Percentiles rank a stretch among this genome's conserved stretches.
phyloP scores from a whole-genome alignment of 208 protist species.

The Acanthamoeba lugdunensis region DNA sequence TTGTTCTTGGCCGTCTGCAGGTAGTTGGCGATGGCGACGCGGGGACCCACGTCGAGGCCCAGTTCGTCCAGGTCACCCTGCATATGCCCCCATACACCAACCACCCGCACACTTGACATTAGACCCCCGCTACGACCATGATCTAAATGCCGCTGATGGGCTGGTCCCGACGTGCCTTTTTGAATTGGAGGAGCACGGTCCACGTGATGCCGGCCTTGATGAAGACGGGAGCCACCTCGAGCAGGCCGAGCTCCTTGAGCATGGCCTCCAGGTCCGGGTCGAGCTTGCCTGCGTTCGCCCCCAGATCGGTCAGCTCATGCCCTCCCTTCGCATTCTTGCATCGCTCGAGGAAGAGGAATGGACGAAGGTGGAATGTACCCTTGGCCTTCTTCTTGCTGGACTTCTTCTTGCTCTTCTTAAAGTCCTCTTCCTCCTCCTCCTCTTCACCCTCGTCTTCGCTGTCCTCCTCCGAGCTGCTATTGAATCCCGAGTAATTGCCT shows the following conservation, averaged over 20 bases:
- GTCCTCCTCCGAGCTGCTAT: neutral
- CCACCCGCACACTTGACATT: no score
- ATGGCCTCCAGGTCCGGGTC: neutral
- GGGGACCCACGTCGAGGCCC: neutral
- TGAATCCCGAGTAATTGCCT: conserved; percentile 24
- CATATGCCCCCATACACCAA: neutral
- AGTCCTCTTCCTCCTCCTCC: neutral
- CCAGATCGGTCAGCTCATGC: neutral
- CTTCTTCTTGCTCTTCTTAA: conserved; percentile 33
- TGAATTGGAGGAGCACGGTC: conserved; percentile 54
- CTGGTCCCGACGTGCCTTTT: neutral
- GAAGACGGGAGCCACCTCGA: conserved; percentile 32
- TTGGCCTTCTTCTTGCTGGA: neutral
- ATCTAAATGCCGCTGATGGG: no score
- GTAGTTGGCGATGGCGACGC: conserved; percentile 49
- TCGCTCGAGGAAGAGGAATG: no score
- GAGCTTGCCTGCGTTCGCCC: neutral
- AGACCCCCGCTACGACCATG: no score
- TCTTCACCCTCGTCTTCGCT: neutral
- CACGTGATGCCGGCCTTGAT: conserved; percentile 42
- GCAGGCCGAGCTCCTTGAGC: conserved; percentile 27
- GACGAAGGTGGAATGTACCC: neutral
- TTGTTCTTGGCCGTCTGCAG: conserved; percentile 40
- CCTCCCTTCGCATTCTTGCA: neutral
- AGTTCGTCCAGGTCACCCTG: conserved; percentile 11